Evolutionary conservation across 176 grass and related monocot genomes (phyloP).

Genomic region (Musa schizocarpa): DNA sequence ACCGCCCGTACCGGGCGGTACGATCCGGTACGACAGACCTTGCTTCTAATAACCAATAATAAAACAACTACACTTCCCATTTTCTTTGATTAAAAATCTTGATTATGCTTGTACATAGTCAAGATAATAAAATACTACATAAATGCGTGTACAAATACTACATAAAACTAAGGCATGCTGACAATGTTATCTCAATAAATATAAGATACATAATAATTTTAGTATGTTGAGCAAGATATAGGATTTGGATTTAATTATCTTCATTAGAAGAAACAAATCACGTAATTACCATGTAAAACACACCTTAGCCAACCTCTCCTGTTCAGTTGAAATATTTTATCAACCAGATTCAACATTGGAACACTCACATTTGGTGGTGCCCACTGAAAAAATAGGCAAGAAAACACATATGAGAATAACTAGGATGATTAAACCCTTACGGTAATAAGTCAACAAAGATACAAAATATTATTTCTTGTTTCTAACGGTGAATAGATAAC

Average conservation of each 20-base stretch:
- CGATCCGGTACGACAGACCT: no score
- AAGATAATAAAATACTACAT: background rate
- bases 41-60: background rate
- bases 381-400: conserved; percentile 50
- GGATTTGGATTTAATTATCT: background rate
- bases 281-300: conserved; percentile 12
- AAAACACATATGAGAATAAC: background rate
- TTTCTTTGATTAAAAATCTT: no score
- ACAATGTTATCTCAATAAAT: no score
- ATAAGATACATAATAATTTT: no score
- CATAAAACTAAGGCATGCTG: no score
- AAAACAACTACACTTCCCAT: background rate
- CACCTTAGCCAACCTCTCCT: conserved; percentile 84
- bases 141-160: background rate
- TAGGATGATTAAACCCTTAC: conserved; percentile 1
- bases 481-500: no score
- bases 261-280: conserved; percentile 9
- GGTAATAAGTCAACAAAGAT: background rate
- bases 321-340: conserved; percentile 91
- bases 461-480: no score
- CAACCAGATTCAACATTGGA: conserved; percentile 77
- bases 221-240: background rate
- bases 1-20: no score
- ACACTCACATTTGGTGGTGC: conserved; percentile 82
- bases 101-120: background rate